A percentile compares a stretch with the other conserved stretches of the same genome.
Evolutionary conservation across 805 yeast species (phyloP).

Genomic region (Zygotorulaspora sp.): DNA sequence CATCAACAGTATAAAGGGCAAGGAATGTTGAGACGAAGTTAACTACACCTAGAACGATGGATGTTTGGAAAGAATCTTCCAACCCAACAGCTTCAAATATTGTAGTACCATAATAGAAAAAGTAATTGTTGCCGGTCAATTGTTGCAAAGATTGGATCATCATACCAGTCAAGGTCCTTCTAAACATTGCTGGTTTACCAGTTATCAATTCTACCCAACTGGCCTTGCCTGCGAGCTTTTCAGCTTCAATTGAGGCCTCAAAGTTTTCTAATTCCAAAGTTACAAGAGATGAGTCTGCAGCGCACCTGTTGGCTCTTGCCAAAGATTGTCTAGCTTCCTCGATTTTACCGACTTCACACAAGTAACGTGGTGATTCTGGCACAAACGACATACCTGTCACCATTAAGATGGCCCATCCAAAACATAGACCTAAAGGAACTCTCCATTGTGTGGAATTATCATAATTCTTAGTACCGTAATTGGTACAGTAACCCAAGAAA

Average conservation of each 20-base stretch:
- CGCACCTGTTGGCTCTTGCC: constrained; percentile 53
- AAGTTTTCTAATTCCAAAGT: constrained; percentile 53
- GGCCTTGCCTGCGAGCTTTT: constrained; percentile 58
- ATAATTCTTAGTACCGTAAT: constrained; percentile 48
- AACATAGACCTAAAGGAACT: constrained; percentile 58
- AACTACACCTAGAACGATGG: constrained; percentile 54
- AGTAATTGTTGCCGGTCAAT: constrained; percentile 61
- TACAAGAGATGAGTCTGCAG: constrained; percentile 51
- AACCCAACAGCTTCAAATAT: constrained; percentile 59
- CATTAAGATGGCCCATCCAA: constrained; percentile 42
- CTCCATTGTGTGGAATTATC: constrained; percentile 60
- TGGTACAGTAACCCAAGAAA: constrained; percentile 69
- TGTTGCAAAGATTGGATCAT: constrained; percentile 60
- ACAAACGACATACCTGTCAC: constrained; percentile 42
- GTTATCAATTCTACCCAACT: constrained; percentile 59
- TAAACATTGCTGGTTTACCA: constrained; percentile 59
- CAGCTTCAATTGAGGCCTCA: constrained; percentile 56
- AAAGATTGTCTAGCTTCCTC: constrained; percentile 61
- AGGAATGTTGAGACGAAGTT: constrained; percentile 54
- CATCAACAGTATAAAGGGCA: constrained; percentile 49
- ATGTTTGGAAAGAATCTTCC: constrained; percentile 52
- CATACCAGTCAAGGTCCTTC: constrained; percentile 49
- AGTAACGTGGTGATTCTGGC: constrained; percentile 72
- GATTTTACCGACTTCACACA: constrained; percentile 48
- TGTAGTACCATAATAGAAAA: constrained; percentile 63